Evolutionary conservation across 1,284 basidiomycete species (phyloP).

Genomic region (Ustilago sp.): DNA sequence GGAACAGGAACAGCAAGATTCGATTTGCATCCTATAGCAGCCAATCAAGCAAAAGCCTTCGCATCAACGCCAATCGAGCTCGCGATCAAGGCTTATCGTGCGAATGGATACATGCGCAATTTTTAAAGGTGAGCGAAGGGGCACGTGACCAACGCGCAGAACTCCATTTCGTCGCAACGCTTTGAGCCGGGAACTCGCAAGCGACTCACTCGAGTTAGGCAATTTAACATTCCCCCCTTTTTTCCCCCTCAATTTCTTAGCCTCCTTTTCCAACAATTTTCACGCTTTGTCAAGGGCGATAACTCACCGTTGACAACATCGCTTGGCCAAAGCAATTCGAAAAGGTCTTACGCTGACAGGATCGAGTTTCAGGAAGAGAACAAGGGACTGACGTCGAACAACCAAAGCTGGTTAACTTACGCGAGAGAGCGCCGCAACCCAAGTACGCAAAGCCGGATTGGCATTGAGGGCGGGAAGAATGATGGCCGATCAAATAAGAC

Average conservation of each 20-base stretch:
- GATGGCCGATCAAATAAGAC: background rate
- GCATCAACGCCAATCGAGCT: background rate
- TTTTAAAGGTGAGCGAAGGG: too few relatives aligned
- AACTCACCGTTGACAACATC: background rate
- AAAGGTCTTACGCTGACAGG: background rate
- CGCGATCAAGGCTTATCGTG: background rate
- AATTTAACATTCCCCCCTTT: too few relatives aligned
- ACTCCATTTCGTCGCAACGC: too few relatives aligned
- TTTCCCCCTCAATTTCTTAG: too few relatives aligned
- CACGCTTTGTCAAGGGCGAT: too few relatives aligned
- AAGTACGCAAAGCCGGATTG: slow-evolving; percentile 3
- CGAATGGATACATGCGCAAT: too few relatives aligned
- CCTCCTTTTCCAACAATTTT: too few relatives aligned
- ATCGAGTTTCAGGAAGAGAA: background rate
- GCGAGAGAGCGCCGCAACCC: slow-evolving; percentile 5
- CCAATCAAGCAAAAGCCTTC: background rate
- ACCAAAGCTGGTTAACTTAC: background rate
- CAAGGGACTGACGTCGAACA: background rate
- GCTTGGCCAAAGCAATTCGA: background rate
- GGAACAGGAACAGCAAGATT: background rate
- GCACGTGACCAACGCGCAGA: too few relatives aligned
- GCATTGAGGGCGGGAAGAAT: background rate
- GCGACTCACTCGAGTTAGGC: too few relatives aligned
- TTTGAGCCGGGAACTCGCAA: too few relatives aligned
- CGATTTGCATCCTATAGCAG: background rate